Evolutionary conservation across 1,139 yeast species (phyloP).

Genomic region (Arxiozyma slooffiae): DNA sequence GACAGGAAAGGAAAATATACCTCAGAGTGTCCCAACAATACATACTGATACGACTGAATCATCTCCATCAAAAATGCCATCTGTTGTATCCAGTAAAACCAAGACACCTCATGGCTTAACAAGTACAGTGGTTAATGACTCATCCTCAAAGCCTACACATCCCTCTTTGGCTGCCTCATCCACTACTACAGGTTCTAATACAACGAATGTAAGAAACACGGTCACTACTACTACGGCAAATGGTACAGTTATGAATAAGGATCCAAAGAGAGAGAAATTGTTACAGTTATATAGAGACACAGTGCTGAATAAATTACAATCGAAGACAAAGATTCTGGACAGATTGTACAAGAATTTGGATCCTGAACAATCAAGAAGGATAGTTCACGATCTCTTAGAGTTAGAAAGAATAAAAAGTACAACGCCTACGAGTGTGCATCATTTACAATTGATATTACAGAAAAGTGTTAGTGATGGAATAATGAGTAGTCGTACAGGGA

Average conservation of each 20-base stretch:
- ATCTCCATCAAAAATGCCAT: not conserved
- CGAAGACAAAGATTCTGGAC: conserved; percentile 20
- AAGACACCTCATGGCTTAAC: not conserved
- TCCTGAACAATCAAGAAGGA: conserved; percentile 6
- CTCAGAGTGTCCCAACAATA: no score
- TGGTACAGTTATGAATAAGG: conserved; percentile 8
- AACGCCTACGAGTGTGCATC: conserved; percentile 26
- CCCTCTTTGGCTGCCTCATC: not conserved
- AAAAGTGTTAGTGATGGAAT: conserved; percentile 25
- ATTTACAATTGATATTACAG: conserved; percentile 26
- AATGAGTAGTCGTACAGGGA: conserved; percentile 20
- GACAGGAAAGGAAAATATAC: not conserved
- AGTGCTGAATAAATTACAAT: conserved; percentile 25
- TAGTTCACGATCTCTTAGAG: conserved; percentile 17
- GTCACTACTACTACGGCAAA: not conserved
- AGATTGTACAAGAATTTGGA: conserved; percentile 14
- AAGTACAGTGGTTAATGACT: not conserved
- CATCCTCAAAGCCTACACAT: not conserved
- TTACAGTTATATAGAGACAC: conserved; percentile 27
- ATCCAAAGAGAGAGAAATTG: conserved; percentile 25
- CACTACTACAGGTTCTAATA: conserved; percentile 3
- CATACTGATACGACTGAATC: no score
- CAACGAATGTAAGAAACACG: not conserved
- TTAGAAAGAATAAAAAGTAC: conserved; percentile 20
- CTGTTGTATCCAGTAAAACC: not conserved